phyloP scores from a whole-genome alignment of 1,284 basidiomycete genomes.

The Tylopilus orsonianus region DNA sequence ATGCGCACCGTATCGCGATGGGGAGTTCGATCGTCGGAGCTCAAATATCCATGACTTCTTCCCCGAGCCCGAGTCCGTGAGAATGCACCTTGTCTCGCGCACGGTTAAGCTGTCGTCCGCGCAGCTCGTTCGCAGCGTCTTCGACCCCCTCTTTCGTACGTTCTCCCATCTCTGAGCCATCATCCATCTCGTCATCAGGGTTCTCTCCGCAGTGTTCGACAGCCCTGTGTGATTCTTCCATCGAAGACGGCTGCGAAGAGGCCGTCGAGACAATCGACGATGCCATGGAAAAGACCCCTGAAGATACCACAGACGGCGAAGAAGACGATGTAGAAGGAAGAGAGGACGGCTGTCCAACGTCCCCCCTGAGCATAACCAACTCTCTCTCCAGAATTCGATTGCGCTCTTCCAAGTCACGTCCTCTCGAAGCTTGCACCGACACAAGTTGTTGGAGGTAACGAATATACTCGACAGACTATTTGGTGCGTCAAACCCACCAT shows the following conservation, averaged over 20 bases:
- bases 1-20: too few relatives aligned
- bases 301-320: conserved; percentile 22
- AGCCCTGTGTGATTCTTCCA: conserved; percentile 1
- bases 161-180: conserved; percentile 28
- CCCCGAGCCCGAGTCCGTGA: conserved; percentile 5
- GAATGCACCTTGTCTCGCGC: conserved; percentile 16
- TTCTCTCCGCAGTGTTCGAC: conserved; percentile 1
- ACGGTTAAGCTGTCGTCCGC: conserved; percentile 23
- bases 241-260: conserved; percentile 18
- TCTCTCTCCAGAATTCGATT: conserved; percentile 31
- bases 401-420: conserved; percentile 66
- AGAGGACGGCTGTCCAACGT: conserved; percentile 8
- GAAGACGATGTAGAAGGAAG: conserved; percentile 16
- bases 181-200: too few relatives aligned
- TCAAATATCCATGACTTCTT: conserved; percentile 23
- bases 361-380: conserved; percentile 23
- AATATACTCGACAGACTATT: conserved; percentile 80
- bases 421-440: conserved; percentile 70
- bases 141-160: background rate
- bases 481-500: conserved; percentile 6
- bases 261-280: conserved; percentile 4
- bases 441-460: conserved; percentile 85
- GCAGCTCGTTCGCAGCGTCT: conserved; percentile 8
- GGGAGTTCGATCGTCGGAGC: background rate
- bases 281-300: conserved; percentile 20